Base-by-base conservation (phyloP, 2,329 filamentous ascomycete genomes). In the Microdochium bolleyi region DNA sequence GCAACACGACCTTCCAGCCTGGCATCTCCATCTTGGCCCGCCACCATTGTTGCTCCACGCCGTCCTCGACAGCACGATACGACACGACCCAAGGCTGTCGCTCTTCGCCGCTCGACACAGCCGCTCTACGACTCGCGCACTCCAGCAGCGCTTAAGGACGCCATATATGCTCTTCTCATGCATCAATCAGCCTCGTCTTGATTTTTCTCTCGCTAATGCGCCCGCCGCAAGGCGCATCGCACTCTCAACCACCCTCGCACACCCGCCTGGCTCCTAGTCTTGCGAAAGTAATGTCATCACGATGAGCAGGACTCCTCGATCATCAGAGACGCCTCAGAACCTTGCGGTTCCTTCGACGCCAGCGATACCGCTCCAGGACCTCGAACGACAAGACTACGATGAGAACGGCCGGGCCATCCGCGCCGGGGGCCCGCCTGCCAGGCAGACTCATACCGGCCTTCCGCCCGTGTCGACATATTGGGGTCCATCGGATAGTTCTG, bases 281-380 rank as follows among this genome's bases (percentile, higher is more conserved):
- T 3, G 7, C 19, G 41, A 11, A 5, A 4, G 19, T 21, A 46
- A 65, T 54, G 53, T 79, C 76, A 75, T 71, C 75, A 70, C 53
- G 54, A 67, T 67, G 66, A 61, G 59, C 49, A 65, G 68, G 57
- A 58, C 59, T 52, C 56, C 64, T 51, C 60, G 59, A 52, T 73
- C 74, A 60, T 70, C 73, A 63, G 73, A 73, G 60, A 68, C 72
- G 50, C 69, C 73, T 54, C 69, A 73, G 56, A 70, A 73, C 58
- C 69, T 71, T 56, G 73, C 77, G 25, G 69, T 71, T 48, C 65
- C 68, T 37, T 59, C 62, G 54, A 72, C 75, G 55, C 79, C 80
- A 62, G 85, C 85, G 56, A 92, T 94, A 70, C 87, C 87, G 55
- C 74, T 92, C 54, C 84, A 84, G 67, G 80, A 85, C 60, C 73